These are phyloP conservation scores for Pseudocercospora cruenta DNA, from an alignment of 2,329 filamentous ascomycete species.

Conservation along the genomic window DNA sequence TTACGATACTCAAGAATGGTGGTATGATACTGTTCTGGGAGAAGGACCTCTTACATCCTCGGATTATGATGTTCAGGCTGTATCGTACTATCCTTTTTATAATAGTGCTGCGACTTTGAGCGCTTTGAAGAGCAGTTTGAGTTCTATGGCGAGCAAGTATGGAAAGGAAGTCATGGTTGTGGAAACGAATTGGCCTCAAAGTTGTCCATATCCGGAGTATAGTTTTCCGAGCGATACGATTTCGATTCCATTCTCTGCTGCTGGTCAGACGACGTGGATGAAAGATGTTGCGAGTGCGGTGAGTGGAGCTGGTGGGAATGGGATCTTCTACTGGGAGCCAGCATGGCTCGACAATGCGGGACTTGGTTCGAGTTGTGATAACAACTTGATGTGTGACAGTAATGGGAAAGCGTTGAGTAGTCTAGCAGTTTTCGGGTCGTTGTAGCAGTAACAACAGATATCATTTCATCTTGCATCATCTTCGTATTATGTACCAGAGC, in stretches of 20 bases:
- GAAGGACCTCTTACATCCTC: slow-evolving; percentile 30
- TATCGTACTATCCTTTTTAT: slow-evolving; percentile 39
- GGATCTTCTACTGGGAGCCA: slow-evolving; percentile 41
- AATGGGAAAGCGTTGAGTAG: slow-evolving; percentile 35
- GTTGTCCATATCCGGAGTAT: slow-evolving; percentile 33
- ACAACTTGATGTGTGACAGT: slow-evolving; percentile 35
- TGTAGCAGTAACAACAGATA: neutral
- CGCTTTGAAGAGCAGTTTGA: slow-evolving; percentile 29
- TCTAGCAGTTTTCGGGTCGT: slow-evolving; percentile 20
- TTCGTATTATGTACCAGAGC: slow-evolving; percentile 5
- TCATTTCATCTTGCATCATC: neutral
- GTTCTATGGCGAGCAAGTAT: slow-evolving; percentile 30
- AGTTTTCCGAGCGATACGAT: slow-evolving; percentile 31
- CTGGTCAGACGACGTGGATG: slow-evolving; percentile 36
- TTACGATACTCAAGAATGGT: slow-evolving; percentile 30
- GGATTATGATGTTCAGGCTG: slow-evolving; percentile 37
- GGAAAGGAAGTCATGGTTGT: slow-evolving; percentile 35
- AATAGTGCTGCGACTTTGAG: slow-evolving; percentile 33
- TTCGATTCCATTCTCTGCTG: slow-evolving; percentile 33
- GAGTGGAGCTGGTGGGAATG: slow-evolving; percentile 31
- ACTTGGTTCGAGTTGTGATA: slow-evolving; percentile 34
- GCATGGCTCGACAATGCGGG: slow-evolving; percentile 37
- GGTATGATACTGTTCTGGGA: slow-evolving; percentile 36
- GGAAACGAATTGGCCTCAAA: slow-evolving; percentile 38
- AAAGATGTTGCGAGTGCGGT: slow-evolving; percentile 33